Base-by-base conservation (phyloP, 345 rosid genomes). In the Brassica carinata region DNA sequence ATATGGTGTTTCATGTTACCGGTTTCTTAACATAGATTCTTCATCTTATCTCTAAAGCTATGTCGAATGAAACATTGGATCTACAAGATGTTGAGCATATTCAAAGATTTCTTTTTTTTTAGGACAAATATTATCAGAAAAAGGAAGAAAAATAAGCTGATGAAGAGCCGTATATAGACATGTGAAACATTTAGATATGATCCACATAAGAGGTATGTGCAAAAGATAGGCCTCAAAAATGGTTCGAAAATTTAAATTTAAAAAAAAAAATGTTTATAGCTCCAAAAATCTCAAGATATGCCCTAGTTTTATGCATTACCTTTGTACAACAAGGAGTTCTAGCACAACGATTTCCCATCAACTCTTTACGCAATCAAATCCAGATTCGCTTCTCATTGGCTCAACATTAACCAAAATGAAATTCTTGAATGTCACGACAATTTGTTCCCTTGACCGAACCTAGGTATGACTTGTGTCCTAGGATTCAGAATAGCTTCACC, bases 331-430 rank as follows among this genome's bases (percentile, higher is more conserved):
- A 18, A 43, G 36, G 51, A 73, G 72, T 53, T 75, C 76, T 64
- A 70, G 11, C 19, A 75, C 71, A 69, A n/a, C 11, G 61, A 19
- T 70, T 80, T 70, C 83, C 83, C 83, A 80, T 80, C 67, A 80
- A 63, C 67, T 26, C 61, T 63, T 36, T n/a, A 13, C 27, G 53
- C 83, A 75, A 29, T 38, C 83, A 29, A 15, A 75, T 63, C 71
- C 61, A 68, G 33, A 53, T 69, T 68, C 53, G 61, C 63, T 40
- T 69, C 67, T 26, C 75, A 75, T 72, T 30, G 66, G 30, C 66
- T 74, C 34, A 61, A 38, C 17, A 72, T 17, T 43, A 43, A 43
- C 53, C 53, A 43, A 43, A 43, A 43, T 11, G 53, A 43, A 43
- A 43, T 43, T 43, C n/a, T 43, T 43, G n/a, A 11, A 10, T 38